Evolutionary conservation across 805 yeast genomes (phyloP), one percentile per base, ranked within the genome.

Genomic region (Saccharomycopsis sp.): DNA sequence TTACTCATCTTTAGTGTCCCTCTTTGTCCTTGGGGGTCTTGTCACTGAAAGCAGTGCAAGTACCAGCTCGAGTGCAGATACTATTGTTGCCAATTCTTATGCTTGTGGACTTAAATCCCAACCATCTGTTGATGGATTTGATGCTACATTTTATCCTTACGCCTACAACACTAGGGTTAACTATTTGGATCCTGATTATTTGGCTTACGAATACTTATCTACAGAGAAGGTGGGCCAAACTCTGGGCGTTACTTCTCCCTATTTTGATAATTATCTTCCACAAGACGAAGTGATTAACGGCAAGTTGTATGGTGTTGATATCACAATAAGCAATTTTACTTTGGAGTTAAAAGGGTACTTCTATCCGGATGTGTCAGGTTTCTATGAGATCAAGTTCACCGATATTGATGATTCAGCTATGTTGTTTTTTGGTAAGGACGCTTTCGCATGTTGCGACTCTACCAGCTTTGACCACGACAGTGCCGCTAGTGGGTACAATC

Each of bases 361-460:
- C 60, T 23, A 59, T 18, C 70, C 76, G n/a, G 57, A 62, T 1
- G 60, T 52, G 18, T 58, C 69, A 23, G 76, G 76, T 61, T 54
- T 62, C 2, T 73, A 71, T 54, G 61, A 62, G 1, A 64, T 72
- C 46, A 24, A 53, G 4, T 56, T 71, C 24, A 44, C 50, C 4
- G 44, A 46, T 9, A 64, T 67, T 23, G 76, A 73, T 64, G 75
- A 73, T 59, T 64, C 66, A 20, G 71, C 65, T 18, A 67, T 67
- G 63, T 70, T 74, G 50, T 65, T 64, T 52, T 59, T 69, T 54
- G 73, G 73, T 48, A 63, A 61, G n/a, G 67, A 68, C 8, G 71
- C 71, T 7, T 68, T 74, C 23, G 67, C 66, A 29, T 76, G 80
- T 63, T 69, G 76, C 62, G 56, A 63, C 34, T 40, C 61, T 9